Evolutionary conservation across 768 basidiomycete genomes (phyloP).

Genomic region (Stropharia rugosoannulata): DNA sequence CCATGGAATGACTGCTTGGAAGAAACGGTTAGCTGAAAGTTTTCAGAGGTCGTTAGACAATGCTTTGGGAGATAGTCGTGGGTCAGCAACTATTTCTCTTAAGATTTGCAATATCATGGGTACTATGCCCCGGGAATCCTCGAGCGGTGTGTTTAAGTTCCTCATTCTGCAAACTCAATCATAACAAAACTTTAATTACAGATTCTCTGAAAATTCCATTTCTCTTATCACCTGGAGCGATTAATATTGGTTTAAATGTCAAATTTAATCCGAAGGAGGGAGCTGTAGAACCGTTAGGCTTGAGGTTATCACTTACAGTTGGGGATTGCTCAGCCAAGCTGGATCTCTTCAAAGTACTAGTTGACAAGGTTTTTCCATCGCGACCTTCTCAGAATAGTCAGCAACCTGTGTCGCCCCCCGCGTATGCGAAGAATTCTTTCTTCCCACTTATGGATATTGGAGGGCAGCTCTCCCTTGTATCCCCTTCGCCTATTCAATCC

Average conservation of each 20-base stretch:
- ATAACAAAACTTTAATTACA: neutral
- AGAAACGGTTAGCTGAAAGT: slow-evolving; percentile 56
- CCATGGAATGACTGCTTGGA: slow-evolving; percentile 64
- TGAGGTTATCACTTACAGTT: slow-evolving; percentile 43
- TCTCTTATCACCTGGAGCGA: slow-evolving; percentile 43
- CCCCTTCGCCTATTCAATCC: slow-evolving; percentile 25
- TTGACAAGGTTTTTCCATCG: slow-evolving; percentile 23
- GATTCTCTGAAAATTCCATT: slow-evolving; percentile 32
- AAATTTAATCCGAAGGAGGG: slow-evolving; percentile 61
- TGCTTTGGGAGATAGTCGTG: slow-evolving; percentile 65
- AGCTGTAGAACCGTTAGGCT: slow-evolving; percentile 49
- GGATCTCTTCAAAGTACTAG: slow-evolving; percentile 38
- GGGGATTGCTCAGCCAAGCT: slow-evolving; percentile 47
- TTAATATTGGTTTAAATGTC: slow-evolving; percentile 46
- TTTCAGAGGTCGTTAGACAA: slow-evolving; percentile 65
- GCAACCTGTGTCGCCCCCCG: slow-evolving; percentile 1
- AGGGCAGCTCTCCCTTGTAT: slow-evolving; percentile 15
- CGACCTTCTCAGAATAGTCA: slow-evolving; percentile 5
- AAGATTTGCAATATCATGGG: slow-evolving; percentile 47
- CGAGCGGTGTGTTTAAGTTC: slow-evolving; percentile 27
- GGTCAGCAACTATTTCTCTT: slow-evolving; percentile 51
- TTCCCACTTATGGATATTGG: slow-evolving; percentile 17
- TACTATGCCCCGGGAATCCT: slow-evolving; percentile 27
- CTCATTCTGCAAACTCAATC: neutral
- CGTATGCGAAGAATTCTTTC: slow-evolving; percentile 11